Evolutionary conservation across 2,329 filamentous ascomycete genomes (phyloP).

Genomic region (Alternaria tenuissima): DNA sequence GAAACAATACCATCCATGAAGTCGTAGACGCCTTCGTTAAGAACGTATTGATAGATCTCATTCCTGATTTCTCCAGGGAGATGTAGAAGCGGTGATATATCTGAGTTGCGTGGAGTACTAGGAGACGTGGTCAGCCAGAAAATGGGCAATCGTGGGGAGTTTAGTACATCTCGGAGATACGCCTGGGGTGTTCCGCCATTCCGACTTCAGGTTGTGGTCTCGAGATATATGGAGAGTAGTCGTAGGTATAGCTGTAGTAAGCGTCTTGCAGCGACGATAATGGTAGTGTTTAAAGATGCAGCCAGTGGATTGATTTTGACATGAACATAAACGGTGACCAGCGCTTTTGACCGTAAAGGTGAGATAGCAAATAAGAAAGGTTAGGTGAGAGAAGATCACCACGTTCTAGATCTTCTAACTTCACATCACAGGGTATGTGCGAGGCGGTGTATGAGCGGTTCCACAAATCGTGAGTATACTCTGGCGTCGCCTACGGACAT

Average conservation of each 20-base stretch:
- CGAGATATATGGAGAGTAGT: not conserved
- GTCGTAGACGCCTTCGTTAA: not conserved
- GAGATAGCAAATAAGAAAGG: not conserved
- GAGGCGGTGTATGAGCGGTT: not conserved
- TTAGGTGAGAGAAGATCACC: not conserved
- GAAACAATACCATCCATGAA: not conserved
- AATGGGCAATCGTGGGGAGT: not conserved
- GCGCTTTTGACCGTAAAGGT: not conserved
- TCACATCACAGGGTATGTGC: not conserved
- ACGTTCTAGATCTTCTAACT: not conserved
- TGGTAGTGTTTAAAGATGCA: too few species aligned
- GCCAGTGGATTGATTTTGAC: not conserved
- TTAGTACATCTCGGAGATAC: not conserved
- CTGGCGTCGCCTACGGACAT: not conserved
- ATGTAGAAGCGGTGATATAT: not conserved
- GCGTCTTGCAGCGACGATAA: too few species aligned
- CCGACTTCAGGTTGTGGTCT: not conserved
- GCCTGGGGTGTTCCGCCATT: not conserved
- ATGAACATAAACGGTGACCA: not conserved
- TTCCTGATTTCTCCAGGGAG: slow-evolving; percentile 10
- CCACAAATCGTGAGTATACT: not conserved
- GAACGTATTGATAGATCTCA: slow-evolving; percentile 5
- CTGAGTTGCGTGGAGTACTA: not conserved
- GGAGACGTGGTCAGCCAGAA: not conserved
- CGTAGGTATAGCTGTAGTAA: not conserved